Percentiles rank a stretch among this genome's conserved stretches.
Conservation (phyloP, 495 filamentous ascomycete species). For the Podospora bellae-mahoneyi region DNA sequence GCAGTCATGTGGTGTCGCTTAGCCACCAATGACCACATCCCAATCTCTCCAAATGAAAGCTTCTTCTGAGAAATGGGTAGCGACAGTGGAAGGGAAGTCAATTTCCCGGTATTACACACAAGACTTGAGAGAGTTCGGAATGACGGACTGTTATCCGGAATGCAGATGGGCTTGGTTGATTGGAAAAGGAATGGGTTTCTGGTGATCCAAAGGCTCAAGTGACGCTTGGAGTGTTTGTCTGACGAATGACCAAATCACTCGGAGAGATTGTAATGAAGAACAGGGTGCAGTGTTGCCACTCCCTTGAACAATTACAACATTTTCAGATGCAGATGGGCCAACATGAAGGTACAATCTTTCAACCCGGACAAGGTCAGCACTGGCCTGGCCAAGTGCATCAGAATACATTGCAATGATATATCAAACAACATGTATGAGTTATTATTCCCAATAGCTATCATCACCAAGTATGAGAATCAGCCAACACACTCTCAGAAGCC, state of each 20-base stretch:
- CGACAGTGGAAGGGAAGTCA: neutral
- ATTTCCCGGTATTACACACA: neutral
- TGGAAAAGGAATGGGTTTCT: neutral
- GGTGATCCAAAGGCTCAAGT: neutral
- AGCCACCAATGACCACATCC: neutral
- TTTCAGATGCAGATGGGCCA: neutral
- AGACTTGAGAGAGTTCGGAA: neutral
- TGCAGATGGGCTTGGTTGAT: neutral
- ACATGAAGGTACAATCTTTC: no score
- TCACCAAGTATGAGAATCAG: constrained; percentile 18
- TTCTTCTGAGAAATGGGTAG: neutral
- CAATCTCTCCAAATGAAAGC: constrained; percentile 2
- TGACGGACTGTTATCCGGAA: neutral
- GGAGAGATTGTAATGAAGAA: neutral
- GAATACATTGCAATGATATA: no score
- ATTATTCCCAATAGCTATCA: neutral
- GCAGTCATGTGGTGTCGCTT: neutral
- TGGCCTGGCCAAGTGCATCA: no score
- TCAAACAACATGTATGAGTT: neutral
- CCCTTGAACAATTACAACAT: neutral
- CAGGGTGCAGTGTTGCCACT: neutral
- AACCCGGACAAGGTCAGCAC: no score
- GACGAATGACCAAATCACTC: neutral
- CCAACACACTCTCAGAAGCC: constrained; percentile 54
- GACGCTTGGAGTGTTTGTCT: neutral